phyloP scores from a whole-genome alignment of 768 basidiomycete species.

The Rhodosporidiobolus odoratus region DNA sequence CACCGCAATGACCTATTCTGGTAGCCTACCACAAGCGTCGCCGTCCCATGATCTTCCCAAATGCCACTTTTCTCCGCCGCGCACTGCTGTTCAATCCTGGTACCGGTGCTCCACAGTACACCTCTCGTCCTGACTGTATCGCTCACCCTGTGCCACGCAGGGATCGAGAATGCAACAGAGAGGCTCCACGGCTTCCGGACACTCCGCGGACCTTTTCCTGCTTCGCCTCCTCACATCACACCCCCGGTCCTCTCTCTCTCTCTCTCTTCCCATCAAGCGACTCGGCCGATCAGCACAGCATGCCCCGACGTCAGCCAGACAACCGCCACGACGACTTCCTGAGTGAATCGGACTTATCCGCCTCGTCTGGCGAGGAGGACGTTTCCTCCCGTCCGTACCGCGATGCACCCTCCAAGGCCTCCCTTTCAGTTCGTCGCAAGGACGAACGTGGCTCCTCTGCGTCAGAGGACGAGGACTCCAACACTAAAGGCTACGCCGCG shows the following conservation, averaged over 20 bases:
- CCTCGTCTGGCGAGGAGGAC: slow-evolving; percentile 14
- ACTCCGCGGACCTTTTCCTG: not conserved
- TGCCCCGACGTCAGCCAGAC: not conserved
- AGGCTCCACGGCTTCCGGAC: no score
- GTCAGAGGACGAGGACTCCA: not conserved
- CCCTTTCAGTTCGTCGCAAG: no score
- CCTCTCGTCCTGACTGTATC: no score
- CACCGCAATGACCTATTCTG: no score
- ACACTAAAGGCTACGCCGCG: not conserved
- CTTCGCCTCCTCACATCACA: not conserved
- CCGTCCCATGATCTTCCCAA: no score
- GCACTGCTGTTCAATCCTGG: no score
- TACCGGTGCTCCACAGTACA: no score
- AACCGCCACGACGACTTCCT: slow-evolving; percentile 28
- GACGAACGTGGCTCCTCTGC: not conserved
- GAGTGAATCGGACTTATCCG: slow-evolving; percentile 17
- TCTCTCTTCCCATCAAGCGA: not conserved
- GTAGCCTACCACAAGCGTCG: no score
- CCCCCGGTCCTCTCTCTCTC: not conserved
- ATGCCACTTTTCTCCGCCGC: no score
- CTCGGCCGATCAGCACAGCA: no score
- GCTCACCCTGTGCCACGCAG: no score
- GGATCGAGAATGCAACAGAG: no score
- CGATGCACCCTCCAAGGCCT: not conserved
- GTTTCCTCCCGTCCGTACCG: not conserved